These are phyloP conservation scores for Nadsonia fulvescens DNA, from an alignment of 805 yeast species.

Conservation along the genomic window DNA sequence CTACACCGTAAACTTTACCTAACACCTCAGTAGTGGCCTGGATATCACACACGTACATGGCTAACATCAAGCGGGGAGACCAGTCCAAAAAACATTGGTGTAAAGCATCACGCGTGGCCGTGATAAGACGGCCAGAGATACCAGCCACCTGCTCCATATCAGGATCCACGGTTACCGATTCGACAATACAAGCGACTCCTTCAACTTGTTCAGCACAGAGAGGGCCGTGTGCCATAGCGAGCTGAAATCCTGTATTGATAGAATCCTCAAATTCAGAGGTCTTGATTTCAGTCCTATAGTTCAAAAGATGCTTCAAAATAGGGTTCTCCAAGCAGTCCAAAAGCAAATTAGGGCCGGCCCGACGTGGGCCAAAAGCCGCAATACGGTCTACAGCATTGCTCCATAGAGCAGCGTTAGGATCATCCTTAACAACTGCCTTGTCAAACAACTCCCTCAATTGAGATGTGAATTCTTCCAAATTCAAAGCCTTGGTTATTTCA, in stretches of 20 bases:
- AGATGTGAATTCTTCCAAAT: conserved; percentile 1
- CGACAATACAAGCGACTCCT: conserved; percentile 48
- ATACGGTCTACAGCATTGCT: conserved; percentile 23
- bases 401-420: no score
- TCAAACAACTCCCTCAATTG: conserved; percentile 2
- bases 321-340: conserved; percentile 28
- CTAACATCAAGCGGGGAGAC: conserved; percentile 82
- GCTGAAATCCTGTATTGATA: conserved; percentile 66
- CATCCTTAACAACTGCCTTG: not conserved
- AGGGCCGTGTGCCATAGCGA: conserved; percentile 75
- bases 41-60: conserved; percentile 85
- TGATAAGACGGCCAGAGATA: conserved; percentile 53
- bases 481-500: conserved; percentile 10
- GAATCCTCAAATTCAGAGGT: conserved; percentile 33
- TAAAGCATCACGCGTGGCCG: conserved; percentile 54
- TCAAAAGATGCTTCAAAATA: conserved; percentile 1
- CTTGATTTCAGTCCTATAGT: not conserved
- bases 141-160: conserved; percentile 14
- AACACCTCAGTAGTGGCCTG: conserved; percentile 89
- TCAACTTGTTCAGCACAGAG: conserved; percentile 74
- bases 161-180: conserved; percentile 14
- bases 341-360: conserved; percentile 58
- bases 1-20: conserved; percentile 90
- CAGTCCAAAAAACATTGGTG: conserved; percentile 55
- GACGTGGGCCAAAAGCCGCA: conserved; percentile 58